Conservation (phyloP, 495 filamentous ascomycete species). For the Corynascus novoguineensis region DNA sequence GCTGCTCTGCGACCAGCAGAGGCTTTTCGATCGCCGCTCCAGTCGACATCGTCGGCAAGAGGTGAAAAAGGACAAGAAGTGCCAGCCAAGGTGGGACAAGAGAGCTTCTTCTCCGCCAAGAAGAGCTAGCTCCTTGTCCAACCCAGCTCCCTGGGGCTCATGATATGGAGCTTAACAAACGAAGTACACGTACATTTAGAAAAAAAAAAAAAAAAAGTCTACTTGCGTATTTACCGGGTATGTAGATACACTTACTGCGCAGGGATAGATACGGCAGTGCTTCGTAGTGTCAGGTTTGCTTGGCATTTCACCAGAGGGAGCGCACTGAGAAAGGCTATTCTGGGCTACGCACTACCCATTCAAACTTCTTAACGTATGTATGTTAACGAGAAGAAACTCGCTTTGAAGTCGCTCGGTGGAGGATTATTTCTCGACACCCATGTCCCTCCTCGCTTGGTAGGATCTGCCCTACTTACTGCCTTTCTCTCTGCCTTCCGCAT, state of each 20-base stretch:
- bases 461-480: neutral
- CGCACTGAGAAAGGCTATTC: neutral
- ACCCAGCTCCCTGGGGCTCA: no score
- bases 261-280: neutral
- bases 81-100: neutral
- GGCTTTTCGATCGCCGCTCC: neutral
- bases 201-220: no score
- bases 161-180: no score
- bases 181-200: no score
- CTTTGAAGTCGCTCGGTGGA: no score
- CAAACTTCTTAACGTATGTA: no score
- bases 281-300: neutral
- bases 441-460: neutral
- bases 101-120: neutral
- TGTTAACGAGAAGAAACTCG: no score
- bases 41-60: neutral
- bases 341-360: no score
- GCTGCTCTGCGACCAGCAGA: neutral
- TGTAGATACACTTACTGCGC: no score
- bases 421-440: no score
- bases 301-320: slow-evolving; percentile 1
- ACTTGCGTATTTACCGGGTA: no score
- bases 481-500: neutral
- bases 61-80: neutral
- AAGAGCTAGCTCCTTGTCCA: neutral